Evolutionary conservation across 148 eudicot species (phyloP), one percentile per base, ranked within the genome.

Genomic region (Vaccinium vitisidaea): DNA sequence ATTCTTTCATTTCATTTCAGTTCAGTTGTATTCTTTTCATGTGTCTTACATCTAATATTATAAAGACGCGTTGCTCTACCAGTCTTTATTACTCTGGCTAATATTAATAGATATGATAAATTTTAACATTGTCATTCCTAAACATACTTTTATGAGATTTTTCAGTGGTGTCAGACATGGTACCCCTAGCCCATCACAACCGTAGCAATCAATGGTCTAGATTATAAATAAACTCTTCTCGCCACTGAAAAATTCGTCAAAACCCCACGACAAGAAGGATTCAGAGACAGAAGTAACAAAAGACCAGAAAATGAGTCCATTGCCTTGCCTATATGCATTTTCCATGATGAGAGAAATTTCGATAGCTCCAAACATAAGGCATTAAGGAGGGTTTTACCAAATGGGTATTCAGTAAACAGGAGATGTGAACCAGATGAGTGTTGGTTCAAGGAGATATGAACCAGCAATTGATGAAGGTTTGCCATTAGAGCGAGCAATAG

Each of bases 391-490:
- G 2, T 61, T 82, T 81, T 85, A 9, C 76, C 77, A 79, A 88
- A 56, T 69, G 87, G 85, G 58, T 83, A 89, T 18, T 90, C 91
- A 1, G 67, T 88, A 0, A 79, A 74, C 73, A 81, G 85, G 59
- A 82, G 50, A 1, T 83, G 74, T 70, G 30, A 27, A 27, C 56
- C 88, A 0, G 85, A 83, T 52, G 61, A 85, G 69, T 27, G 65
- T 39, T 1, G 23, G 27, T 53, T 19, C 80, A 16, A 36, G 59
- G 0, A 89, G 69, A 59, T 83, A 76, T 23, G 91, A 88, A 52
- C 90, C 93, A 48, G 88, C 89, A 11, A 84, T 89, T 25, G 93
- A 89, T 73, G 88, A 83, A 78, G n/a, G 90, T 83, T 32, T 90
- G 32, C 88, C 18, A 25, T 80, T 0, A 86, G 89, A 84, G 93